Conservation (phyloP, 768 basidiomycete genomes). For the Leccinum uliginosum region DNA sequence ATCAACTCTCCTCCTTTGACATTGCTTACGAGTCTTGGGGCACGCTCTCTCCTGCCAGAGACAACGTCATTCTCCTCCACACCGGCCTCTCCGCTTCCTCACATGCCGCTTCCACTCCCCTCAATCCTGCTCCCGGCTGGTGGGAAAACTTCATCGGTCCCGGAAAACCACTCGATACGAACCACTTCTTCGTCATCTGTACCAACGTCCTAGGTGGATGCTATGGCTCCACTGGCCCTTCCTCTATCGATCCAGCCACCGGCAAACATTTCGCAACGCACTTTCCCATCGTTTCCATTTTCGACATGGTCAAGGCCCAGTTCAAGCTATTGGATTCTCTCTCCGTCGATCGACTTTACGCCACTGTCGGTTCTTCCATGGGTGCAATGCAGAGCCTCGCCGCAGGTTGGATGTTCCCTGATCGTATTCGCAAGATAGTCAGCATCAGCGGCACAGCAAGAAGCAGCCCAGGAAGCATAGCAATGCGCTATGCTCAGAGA, state of each 20-base stretch:
- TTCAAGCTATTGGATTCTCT: slow-evolving; percentile 82
- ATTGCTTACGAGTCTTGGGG: slow-evolving; percentile 99
- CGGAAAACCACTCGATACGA: slow-evolving; percentile 88
- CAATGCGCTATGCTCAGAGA: slow-evolving; percentile 94
- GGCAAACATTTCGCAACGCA: slow-evolving; percentile 78
- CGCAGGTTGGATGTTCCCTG: slow-evolving; percentile 88
- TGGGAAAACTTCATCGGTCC: slow-evolving; percentile 99
- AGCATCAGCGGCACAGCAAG: slow-evolving; percentile 94
- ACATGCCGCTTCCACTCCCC: slow-evolving; percentile 79
- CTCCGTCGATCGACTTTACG: slow-evolving; percentile 80
- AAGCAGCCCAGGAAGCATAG: slow-evolving; percentile 87
- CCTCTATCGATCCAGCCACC: slow-evolving; percentile 68
- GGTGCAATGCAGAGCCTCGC: slow-evolving; percentile 98
- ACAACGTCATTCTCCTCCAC: slow-evolving; percentile 93
- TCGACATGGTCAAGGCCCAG: slow-evolving; percentile 97
- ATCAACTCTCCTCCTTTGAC: slow-evolving; percentile 62
- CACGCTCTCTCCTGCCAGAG: slow-evolving; percentile 63
- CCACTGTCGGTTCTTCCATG: slow-evolving; percentile 94
- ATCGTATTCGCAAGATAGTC: slow-evolving; percentile 84
- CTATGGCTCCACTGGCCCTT: slow-evolving; percentile 96
- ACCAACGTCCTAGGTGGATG: slow-evolving; percentile 97
- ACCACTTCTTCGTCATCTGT: slow-evolving; percentile 90
- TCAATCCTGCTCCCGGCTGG: slow-evolving; percentile 86
- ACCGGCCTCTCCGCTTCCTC: slow-evolving; percentile 96
- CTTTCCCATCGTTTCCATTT: slow-evolving; percentile 89